Percentiles rank a stretch among this genome's conserved stretches.
Evolutionary conservation across 371 early-diverging fungal species (phyloP).

Genomic region (Batrachochytrium dendrobatidis): DNA sequence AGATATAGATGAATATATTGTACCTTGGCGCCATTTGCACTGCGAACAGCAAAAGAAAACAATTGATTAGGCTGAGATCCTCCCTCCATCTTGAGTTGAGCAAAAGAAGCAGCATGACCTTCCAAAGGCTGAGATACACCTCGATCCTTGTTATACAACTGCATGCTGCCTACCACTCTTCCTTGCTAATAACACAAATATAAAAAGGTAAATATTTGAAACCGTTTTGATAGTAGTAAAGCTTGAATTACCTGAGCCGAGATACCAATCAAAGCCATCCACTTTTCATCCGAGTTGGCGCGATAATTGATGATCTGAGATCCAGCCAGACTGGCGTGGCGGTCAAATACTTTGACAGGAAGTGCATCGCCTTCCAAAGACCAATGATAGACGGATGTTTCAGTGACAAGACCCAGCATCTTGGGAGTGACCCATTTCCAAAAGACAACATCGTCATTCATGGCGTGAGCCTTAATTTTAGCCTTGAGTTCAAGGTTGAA

Average conservation of each 20-base stretch:
- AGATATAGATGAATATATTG: background rate
- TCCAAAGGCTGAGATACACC: conserved; percentile 92
- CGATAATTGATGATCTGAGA: conserved; percentile 94
- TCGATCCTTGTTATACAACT: conserved; percentile 87
- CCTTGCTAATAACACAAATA: conserved; percentile 42
- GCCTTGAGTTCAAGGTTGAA: conserved; percentile 92
- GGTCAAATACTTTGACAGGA: conserved; percentile 89
- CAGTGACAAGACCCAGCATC: conserved; percentile 89
- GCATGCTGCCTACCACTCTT: conserved; percentile 92
- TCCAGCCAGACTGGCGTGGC: conserved; percentile 72
- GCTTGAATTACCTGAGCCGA: conserved; percentile 73
- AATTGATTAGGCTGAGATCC: conserved; percentile 69
- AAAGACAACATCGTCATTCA: conserved; percentile 90
- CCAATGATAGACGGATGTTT: conserved; percentile 90
- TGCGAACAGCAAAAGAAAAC: conserved; percentile 88
- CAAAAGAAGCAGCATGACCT: conserved; percentile 95
- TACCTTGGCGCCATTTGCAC: conserved; percentile 74
- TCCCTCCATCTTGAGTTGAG: conserved; percentile 76
- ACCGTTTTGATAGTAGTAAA: too few relatives aligned
- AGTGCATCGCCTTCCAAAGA: conserved; percentile 82
- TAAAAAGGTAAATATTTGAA: background rate
- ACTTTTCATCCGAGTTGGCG: conserved; percentile 80
- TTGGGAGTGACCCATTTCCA: conserved; percentile 93
- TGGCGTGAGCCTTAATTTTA: conserved; percentile 86
- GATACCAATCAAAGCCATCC: conserved; percentile 92